Percentiles rank a stretch among this genome's conserved stretches.
Conservation (phyloP, 129 eudicot species). For the Heracleum sosnowskyi region DNA sequence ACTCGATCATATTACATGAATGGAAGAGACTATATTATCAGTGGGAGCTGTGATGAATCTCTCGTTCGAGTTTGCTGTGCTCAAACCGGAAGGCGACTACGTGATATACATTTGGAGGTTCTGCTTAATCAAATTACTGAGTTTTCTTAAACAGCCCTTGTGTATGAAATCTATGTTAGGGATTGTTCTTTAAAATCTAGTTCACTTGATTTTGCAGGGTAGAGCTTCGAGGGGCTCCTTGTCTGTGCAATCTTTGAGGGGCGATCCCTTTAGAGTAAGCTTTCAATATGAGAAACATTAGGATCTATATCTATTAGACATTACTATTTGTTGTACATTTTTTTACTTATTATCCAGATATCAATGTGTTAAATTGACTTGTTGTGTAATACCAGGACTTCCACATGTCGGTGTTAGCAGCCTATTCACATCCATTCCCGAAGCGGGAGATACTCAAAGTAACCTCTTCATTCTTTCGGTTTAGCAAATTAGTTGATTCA, state of each 20-base stretch:
- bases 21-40: slow-evolving; percentile 79
- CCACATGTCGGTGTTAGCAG: slow-evolving; percentile 81
- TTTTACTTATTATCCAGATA: background rate
- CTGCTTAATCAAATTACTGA: background rate
- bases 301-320: background rate
- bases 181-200: background rate
- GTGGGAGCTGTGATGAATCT: slow-evolving; percentile 81
- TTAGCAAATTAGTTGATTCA: background rate
- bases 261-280: slow-evolving; percentile 83
- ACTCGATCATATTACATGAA: slow-evolving; percentile 90
- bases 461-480: background rate
- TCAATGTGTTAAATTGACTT: background rate
- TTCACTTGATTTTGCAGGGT: slow-evolving; percentile 40
- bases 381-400: slow-evolving; percentile 39
- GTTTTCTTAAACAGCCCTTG: background rate
- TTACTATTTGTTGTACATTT: background rate
- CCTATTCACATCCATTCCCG: slow-evolving; percentile 52
- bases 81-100: slow-evolving; percentile 79
- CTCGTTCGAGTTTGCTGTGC: slow-evolving; percentile 78
- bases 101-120: slow-evolving; percentile 72
- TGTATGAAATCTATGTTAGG: background rate
- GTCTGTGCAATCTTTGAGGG: slow-evolving; percentile 81
- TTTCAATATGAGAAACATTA: slow-evolving; percentile 4
- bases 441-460: slow-evolving; percentile 82
- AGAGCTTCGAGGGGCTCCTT: slow-evolving; percentile 40